phyloP scores from a whole-genome alignment of 441 rosid genomes.

The Gossypium lobatum region DNA sequence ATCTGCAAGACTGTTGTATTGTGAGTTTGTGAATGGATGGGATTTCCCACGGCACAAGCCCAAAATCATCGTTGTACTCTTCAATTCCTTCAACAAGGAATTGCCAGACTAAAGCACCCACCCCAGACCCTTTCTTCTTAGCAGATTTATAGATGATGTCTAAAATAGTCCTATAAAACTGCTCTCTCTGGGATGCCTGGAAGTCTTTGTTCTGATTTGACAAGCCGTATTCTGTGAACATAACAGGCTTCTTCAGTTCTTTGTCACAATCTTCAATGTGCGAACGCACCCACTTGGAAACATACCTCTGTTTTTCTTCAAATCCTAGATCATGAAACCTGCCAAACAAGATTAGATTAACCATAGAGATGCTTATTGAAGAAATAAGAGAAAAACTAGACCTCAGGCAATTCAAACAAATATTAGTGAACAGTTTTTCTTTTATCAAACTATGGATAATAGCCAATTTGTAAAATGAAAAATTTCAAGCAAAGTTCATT shows the following conservation, averaged over 20 bases:
- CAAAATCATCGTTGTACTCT: constrained; percentile 71
- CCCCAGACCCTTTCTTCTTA: constrained; percentile 58
- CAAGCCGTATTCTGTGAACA: constrained; percentile 79
- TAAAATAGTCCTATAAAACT: constrained; percentile 43
- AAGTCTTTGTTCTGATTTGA: constrained; percentile 68
- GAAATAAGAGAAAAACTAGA: not conserved
- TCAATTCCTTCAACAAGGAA: constrained; percentile 69
- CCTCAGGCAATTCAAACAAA: not conserved
- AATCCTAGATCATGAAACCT: constrained; percentile 61
- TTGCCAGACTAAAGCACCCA: constrained; percentile 82
- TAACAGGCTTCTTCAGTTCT: constrained; percentile 65
- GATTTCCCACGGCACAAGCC: constrained; percentile 70
- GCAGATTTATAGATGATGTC: constrained; percentile 63
- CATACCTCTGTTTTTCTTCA: constrained; percentile 57
- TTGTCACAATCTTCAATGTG: constrained; percentile 85
- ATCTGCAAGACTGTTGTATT: constrained; percentile 64
- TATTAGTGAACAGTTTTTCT: not conserved
- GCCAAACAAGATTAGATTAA: constrained; percentile 9
- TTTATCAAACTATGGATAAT: not conserved
- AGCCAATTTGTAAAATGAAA: not conserved
- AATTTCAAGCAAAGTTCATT: not conserved
- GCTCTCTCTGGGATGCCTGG: constrained; percentile 50
- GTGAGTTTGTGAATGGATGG: constrained; percentile 47
- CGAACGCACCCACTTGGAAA: constrained; percentile 68
- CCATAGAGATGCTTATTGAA: not conserved